These are phyloP conservation scores for Blakeslea trispora DNA, from an alignment of 371 early-diverging fungal genomes.

Conservation along the genomic window DNA sequence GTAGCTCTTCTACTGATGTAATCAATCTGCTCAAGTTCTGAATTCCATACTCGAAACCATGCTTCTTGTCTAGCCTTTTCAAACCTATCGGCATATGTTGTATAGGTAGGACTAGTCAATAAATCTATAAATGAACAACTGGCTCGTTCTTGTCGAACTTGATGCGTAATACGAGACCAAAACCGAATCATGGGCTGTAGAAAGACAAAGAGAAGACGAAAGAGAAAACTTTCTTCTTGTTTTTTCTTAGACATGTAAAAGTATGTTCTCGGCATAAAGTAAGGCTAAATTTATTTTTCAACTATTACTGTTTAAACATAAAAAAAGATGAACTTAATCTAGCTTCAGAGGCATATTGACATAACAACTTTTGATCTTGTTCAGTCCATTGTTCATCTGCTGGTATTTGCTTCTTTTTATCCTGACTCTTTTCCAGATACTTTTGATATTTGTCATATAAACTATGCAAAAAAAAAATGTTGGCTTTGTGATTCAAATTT, in stretches of 20 bases:
- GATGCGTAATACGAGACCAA: conserved; percentile 14
- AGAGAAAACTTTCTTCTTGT: not conserved
- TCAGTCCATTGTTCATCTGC: conserved; percentile 20
- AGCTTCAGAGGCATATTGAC: conserved; percentile 18
- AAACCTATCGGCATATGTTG: conserved; percentile 2
- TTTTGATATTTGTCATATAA: conserved; percentile 11
- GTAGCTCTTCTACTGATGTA: conserved; percentile 3
- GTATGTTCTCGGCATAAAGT: conserved; percentile 7
- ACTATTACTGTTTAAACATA: conserved; percentile 17
- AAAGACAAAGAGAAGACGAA: not conserved
- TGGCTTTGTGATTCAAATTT: not conserved
- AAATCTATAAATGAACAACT: conserved; percentile 4
- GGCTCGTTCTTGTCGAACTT: conserved; percentile 5
- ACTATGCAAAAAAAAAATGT: conserved; percentile 5
- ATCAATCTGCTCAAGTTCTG: conserved; percentile 14
- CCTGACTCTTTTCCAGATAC: conserved; percentile 15
- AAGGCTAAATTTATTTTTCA: conserved; percentile 10
- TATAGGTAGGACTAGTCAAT: conserved; percentile 16
- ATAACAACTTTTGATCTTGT: conserved; percentile 10
- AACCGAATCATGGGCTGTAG: conserved; percentile 13
- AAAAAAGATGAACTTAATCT: conserved; percentile 26
- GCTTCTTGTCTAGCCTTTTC: conserved; percentile 7
- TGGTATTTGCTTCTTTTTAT: conserved; percentile 20
- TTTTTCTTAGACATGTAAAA: no score
- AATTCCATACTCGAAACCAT: conserved; percentile 16